Base-by-base conservation (phyloP, 306 rosid genomes). In the Medicago arabica region DNA sequence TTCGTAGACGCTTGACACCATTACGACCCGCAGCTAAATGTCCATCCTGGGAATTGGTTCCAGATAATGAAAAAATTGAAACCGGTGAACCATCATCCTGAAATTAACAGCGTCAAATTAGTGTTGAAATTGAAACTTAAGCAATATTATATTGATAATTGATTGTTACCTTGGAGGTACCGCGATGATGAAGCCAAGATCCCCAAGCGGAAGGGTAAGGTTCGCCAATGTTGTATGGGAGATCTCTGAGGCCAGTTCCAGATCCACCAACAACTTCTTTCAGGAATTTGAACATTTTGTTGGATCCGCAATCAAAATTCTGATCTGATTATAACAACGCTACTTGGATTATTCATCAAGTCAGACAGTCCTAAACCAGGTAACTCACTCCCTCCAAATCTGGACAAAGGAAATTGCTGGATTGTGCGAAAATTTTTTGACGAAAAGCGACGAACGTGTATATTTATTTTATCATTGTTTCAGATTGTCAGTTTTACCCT, bases 181-280 rank as follows among this genome's bases (percentile, higher is more conserved):
- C 97, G 61, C 96, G 96, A 72, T 54, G 87, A 80, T 95, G 97
- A 87, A 89, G 75, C 99, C 99, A 95, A 25, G 99, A 95, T 47
- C 99, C 97, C 99, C 99, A 92, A 61, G 97, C 97, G 43, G 84
- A 89, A 34, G 96, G 82, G 62, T 90, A 92, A 39, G 99, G 91
- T 17, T 95, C 97, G 65, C 92, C 97, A 72, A 92, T 85, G 66
- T 80, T 89, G 89, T 92, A 95, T 9, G 98, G 98, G 55, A 95
- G 97, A 95, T 95, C 98, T 66, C 85, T 95, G 74, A 84, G 81
- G 41, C 97, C 97, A 4, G 88, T 64, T 41, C 97, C 97, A 68
- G 98, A 95, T 92, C 97, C 98, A 79, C 92, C 96, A 79, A 92
- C 98, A 41, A 92, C 98, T 49, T 96, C 97, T 75, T 90, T 95